These are phyloP conservation scores for Pleurotus platypus DNA, from an alignment of 768 basidiomycete genomes.

Conservation along the genomic window DNA sequence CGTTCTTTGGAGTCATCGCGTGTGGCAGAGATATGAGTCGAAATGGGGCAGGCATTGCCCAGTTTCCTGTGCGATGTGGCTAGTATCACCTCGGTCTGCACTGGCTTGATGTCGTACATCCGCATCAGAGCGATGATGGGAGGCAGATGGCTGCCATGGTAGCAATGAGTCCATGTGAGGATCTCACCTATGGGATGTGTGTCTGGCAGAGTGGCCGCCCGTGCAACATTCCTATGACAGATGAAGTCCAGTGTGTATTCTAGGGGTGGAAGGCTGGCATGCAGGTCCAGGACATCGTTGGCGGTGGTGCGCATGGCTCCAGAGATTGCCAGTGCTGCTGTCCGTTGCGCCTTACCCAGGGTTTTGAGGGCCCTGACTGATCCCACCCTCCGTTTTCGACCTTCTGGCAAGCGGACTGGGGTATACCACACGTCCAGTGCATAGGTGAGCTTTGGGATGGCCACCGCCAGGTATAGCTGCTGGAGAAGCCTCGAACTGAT, in stretches of 20 bases:
- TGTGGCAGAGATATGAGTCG: too few relatives aligned
- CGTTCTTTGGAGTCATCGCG: too few relatives aligned
- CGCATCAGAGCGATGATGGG: too few relatives aligned
- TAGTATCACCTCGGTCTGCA: too few relatives aligned
- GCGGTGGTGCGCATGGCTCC: too few relatives aligned
- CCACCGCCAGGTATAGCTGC: conserved; percentile 20
- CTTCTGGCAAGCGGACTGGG: conserved; percentile 5
- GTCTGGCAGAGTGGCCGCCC: conserved; percentile 14
- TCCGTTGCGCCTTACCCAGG: conserved; percentile 15
- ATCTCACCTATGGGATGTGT: conserved; percentile 12
- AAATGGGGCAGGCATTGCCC: too few relatives aligned
- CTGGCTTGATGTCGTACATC: too few relatives aligned
- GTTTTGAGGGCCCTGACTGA: conserved; percentile 10
- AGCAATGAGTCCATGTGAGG: not conserved
- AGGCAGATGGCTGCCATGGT: too few relatives aligned
- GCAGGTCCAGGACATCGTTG: too few relatives aligned
- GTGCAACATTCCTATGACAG: conserved; percentile 7
- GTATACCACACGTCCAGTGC: conserved; percentile 20
- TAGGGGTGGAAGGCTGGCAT: too few relatives aligned
- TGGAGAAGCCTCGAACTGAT: conserved; percentile 13
- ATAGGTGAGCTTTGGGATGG: conserved; percentile 21
- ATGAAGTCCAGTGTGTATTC: too few relatives aligned
- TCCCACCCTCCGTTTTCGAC: not conserved
- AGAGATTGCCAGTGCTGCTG: conserved; percentile 10
- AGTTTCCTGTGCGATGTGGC: too few relatives aligned